Percentiles rank a stretch among this genome's conserved stretches.
Conservation (phyloP, 805 yeast species). For the Maudiozyma saulgeensis region DNA sequence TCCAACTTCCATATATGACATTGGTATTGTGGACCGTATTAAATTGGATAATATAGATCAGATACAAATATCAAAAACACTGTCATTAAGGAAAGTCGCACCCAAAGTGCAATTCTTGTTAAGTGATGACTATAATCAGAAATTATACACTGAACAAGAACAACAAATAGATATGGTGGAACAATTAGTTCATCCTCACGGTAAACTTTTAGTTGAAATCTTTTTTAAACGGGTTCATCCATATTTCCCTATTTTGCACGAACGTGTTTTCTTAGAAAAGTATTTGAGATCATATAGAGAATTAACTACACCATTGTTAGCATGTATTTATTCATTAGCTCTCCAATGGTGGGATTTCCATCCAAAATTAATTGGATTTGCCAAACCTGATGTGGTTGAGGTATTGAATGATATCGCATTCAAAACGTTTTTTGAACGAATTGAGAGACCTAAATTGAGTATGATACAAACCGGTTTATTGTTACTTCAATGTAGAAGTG, state of each 20-base stretch:
- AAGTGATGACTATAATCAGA: conserved; percentile 71
- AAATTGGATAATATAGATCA: conserved; percentile 68
- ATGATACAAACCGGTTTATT: conserved; percentile 86
- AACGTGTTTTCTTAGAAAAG: conserved; percentile 83
- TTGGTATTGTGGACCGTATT: conserved; percentile 54
- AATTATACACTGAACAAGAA: conserved; percentile 57
- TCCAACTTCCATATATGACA: conserved; percentile 77
- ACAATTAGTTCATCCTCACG: conserved; percentile 82
- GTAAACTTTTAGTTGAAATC: conserved; percentile 66
- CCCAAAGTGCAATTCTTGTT: conserved; percentile 65
- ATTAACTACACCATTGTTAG: conserved; percentile 80
- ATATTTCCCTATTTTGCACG: conserved; percentile 82
- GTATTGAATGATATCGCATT: conserved; percentile 62
- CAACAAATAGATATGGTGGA: conserved; percentile 79
- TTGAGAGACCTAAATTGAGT: conserved; percentile 80
- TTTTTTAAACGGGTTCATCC: conserved; percentile 86
- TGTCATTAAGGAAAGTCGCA: conserved; percentile 71
- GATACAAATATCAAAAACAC: conserved; percentile 56
- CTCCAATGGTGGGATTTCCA: conserved; percentile 84
- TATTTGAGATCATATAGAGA: conserved; percentile 86
- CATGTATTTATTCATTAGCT: conserved; percentile 83
- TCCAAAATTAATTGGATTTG: conserved; percentile 60
- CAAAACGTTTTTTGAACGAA: conserved; percentile 55
- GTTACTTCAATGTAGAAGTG: conserved; percentile 49
- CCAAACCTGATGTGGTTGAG: conserved; percentile 64